These are phyloP conservation scores for Cairneyella variabilis DNA, from an alignment of 495 filamentous ascomycete species.

Conservation along the genomic window DNA sequence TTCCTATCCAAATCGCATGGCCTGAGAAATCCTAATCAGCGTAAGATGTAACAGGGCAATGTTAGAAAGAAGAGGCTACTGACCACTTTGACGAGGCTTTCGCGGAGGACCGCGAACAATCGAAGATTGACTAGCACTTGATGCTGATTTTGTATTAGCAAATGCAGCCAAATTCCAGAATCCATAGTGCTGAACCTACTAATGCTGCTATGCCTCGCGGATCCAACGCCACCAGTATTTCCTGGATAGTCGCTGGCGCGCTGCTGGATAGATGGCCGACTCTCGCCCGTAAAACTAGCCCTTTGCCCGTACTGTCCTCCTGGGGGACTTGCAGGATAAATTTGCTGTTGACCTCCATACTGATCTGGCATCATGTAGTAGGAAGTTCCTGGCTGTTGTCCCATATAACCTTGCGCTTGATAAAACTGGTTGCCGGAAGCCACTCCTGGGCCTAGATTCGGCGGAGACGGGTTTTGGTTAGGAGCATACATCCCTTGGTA, in stretches of 20 bases:
- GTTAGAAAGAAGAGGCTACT: slow-evolving; percentile 13
- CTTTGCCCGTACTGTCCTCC: slow-evolving; percentile 12
- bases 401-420: slow-evolving; percentile 12
- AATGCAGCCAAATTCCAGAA: neutral
- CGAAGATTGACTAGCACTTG: slow-evolving; percentile 31
- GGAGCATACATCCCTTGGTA: slow-evolving; percentile 21
- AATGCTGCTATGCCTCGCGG: slow-evolving; percentile 13
- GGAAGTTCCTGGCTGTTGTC: slow-evolving; percentile 8
- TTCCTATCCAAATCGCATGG: slow-evolving; percentile 95
- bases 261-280: slow-evolving; percentile 1
- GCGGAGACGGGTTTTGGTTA: neutral
- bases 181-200: slow-evolving; percentile 10
- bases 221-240: neutral
- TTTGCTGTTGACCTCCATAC: slow-evolving; percentile 12
- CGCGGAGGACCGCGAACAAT: slow-evolving; percentile 83
- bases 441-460: neutral
- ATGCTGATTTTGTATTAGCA: slow-evolving; percentile 25
- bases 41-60: neutral
- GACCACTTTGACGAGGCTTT: slow-evolving; percentile 56
- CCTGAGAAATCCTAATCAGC: slow-evolving; percentile 41
- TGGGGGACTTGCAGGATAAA: slow-evolving; percentile 5
- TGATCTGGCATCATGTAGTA: slow-evolving; percentile 17
- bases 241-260: slow-evolving; percentile 11
- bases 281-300: slow-evolving; percentile 12
- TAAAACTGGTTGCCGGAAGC: slow-evolving; percentile 16